phyloP scores from a whole-genome alignment of 306 rosid species.

The Purshia tridentata region DNA sequence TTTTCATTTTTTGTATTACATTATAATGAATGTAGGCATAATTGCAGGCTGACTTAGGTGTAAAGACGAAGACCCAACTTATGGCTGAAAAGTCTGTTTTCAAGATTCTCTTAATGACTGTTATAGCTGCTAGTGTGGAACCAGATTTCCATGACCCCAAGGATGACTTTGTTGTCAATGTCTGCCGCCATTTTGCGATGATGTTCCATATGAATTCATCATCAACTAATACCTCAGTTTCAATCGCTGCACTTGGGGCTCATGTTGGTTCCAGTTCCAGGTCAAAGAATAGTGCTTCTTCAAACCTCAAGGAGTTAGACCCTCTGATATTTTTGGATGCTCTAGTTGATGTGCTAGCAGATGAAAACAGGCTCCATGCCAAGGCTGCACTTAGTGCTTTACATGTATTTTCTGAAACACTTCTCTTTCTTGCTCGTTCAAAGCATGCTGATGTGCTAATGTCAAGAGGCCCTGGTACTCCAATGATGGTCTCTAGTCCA shows the following conservation, averaged over 20 bases:
- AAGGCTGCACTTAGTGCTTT: constrained; percentile 90
- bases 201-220: constrained; percentile 79
- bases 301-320: constrained; percentile 91
- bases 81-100: constrained; percentile 97
- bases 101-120: constrained; percentile 85
- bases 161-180: constrained; percentile 84
- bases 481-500: constrained; percentile 98
- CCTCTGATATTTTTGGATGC: constrained; percentile 96
- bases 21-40: constrained; percentile 29
- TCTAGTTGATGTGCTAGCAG: constrained; percentile 94
- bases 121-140: constrained; percentile 87
- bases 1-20: background rate
- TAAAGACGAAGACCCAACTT: constrained; percentile 98
- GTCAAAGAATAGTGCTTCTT: constrained; percentile 55
- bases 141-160: constrained; percentile 72
- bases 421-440: constrained; percentile 86
- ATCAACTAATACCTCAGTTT: constrained; percentile 42
- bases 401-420: constrained; percentile 89
- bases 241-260: constrained; percentile 53
- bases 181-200: constrained; percentile 97
- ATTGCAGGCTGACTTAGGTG: constrained; percentile 95
- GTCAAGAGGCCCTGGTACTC: constrained; percentile 95
- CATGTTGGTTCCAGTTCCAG: constrained; percentile 59
- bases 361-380: constrained; percentile 91
- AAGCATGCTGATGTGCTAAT: constrained; percentile 85